Base-by-base conservation (phyloP, 2,329 filamentous ascomycete genomes). In the Diaporthe sp. region DNA sequence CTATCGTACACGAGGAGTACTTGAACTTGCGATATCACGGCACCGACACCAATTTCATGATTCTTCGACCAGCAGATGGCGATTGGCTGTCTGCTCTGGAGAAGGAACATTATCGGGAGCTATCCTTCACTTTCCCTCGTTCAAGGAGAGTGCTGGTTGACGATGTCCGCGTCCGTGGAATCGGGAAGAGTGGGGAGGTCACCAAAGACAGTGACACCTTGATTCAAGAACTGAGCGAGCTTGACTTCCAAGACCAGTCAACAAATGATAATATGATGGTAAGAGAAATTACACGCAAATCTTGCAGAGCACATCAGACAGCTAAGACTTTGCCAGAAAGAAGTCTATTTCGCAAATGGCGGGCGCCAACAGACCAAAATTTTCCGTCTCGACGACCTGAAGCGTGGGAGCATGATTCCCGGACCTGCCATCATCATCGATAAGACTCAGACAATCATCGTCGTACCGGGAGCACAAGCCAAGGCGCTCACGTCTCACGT, bases 131-230 rank as follows among this genome's bases (percentile, higher is more conserved):
- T 59, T 59, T 59, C 19, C 55, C 55, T 81, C 81, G 3, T 78
- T 83, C 66, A 69, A 79, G 84, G 1, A 79, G 81, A 9, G 83
- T 87, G 12, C 76, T 86, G 6, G 79, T 86, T 7, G 85, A 86
- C 76, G 74, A 82, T 59, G 81, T 83, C 27, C 77, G 81, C 12
- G 81, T 84, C 35, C 70, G 70, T 65, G 94, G 94, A 17, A 96
- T 97, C 75, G 95, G 94, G 58, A 96, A 94, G 86, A 95, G 94
- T 65, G 72, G 42, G 30, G 65, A 73, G 44, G 59, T 44, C 37
- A 73, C 51, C 47, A 69, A 70, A 39, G 72, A 73, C 47, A 73
- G 70, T 47, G 72, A 73, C n/a, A 70, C 30, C 8, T 44, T 73
- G 65, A 32, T 73, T 39, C 55, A 63, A 32, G 72, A 73, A 47